Base-by-base conservation (phyloP, 306 rosid genomes). In the Astragalus membranaceus region DNA sequence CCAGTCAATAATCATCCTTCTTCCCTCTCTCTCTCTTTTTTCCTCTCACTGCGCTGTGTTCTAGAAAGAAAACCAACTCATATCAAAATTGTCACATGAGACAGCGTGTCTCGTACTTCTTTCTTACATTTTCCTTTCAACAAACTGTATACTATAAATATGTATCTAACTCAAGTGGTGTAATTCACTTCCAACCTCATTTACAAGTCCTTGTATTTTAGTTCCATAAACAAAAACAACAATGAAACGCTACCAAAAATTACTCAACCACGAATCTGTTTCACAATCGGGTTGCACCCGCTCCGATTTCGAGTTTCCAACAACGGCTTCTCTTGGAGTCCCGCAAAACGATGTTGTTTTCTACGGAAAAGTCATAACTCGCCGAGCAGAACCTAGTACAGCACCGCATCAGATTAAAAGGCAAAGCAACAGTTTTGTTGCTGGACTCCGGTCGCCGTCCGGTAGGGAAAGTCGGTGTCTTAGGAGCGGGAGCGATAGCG, bases 291-390 rank as follows among this genome's bases (percentile, higher is more conserved):
- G 44, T 2, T 5, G 9, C 0, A 6, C 8, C 11, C 9, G 54
- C 48, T 11, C 12, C 13, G 13, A 10, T n/a, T 43, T n/a, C 15
- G 51, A 5, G 51, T 14, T 17, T 14, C 26, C 17, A 0, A 0
- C 17, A 0, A 0, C 54, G 0, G 10, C 44, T 10, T 44, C 20
- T 10, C 8, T 14, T 15, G 26, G 5, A 62, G 2, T 73, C 63
- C 54, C n/a, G 9, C 64, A 2, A 41, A 51, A 62, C 47, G 78
- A 39, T 35, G 36, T 73, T 64, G 35, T 73, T 14, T 73, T 73
- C 71, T 63, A 44, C 47, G 64, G 63, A 53, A 73, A 62, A 16
- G 48, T 73, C 64, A 5, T 73, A 3, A 6, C 0, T 2, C 50
- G 47, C 26, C 39, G n/a, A 49, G 14, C 16, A 5, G 52, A 37